Evolutionary conservation across 805 yeast genomes (phyloP).

Genomic region (Alloascoidea africana): DNA sequence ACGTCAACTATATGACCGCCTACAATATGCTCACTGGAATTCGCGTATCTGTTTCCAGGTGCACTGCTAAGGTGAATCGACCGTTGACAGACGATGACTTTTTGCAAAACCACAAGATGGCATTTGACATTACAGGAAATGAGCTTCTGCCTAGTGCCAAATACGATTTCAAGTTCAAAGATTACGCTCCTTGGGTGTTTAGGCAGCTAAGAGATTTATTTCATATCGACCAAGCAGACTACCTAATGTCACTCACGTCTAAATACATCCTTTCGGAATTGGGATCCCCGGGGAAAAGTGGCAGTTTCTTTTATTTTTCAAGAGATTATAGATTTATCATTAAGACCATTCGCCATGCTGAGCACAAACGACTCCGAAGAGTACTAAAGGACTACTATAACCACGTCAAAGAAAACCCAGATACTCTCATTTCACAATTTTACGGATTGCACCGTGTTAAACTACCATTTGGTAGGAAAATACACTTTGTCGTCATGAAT

Average conservation of each 20-base stretch:
- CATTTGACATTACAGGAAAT: constrained; percentile 75
- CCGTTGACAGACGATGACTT: constrained; percentile 63
- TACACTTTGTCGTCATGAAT: constrained; percentile 93
- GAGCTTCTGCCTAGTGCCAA: constrained; percentile 87
- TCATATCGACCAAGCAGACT: constrained; percentile 92
- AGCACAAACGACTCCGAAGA: constrained; percentile 68
- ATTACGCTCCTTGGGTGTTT: constrained; percentile 89
- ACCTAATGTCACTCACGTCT: constrained; percentile 81
- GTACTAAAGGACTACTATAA: constrained; percentile 62
- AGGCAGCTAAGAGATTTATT: constrained; percentile 67
- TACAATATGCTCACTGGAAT: constrained; percentile 97
- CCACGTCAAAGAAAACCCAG: constrained; percentile 77
- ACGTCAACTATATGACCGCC: constrained; percentile 84
- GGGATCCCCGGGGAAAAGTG: constrained; percentile 94
- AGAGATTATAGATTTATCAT: constrained; percentile 89
- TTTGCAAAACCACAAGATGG: constrained; percentile 54
- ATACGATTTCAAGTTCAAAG: constrained; percentile 93
- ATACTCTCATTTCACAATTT: constrained; percentile 85
- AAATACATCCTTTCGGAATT: constrained; percentile 83
- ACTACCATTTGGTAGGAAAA: constrained; percentile 69
- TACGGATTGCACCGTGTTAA: constrained; percentile 91
- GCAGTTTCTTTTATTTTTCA: constrained; percentile 90
- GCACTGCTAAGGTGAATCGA: constrained; percentile 67
- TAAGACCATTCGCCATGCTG: constrained; percentile 89
- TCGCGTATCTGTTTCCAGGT: constrained; percentile 84